Conservation (phyloP, 768 basidiomycete species). For the Lactarius evosmus region DNA sequence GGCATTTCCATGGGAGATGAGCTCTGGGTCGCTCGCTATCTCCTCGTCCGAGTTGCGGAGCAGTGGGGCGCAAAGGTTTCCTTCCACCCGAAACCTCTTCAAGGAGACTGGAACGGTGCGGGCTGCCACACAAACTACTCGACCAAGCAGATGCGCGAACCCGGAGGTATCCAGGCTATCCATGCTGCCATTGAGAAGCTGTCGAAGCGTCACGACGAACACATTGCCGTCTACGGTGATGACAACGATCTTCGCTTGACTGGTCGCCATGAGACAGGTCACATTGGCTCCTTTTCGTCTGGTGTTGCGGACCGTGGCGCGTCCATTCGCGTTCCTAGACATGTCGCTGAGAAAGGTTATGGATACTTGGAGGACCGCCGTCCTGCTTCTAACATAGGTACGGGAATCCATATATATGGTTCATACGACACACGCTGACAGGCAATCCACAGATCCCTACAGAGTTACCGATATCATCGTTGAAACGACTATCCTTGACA, state of each 20-base stretch:
- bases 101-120: conserved; percentile 99
- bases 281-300: conserved; percentile 86
- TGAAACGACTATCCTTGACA: conserved; percentile 78
- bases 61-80: conserved; percentile 98
- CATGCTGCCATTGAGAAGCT: conserved; percentile 94
- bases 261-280: conserved; percentile 96
- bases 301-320: conserved; percentile 98
- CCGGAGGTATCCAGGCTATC: conserved; percentile 89
- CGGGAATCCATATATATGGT: conserved; percentile 31
- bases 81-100: conserved; percentile 98
- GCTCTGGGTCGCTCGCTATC: conserved; percentile 98
- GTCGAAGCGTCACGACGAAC: conserved; percentile 84
- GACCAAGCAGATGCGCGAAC: conserved; percentile 91
- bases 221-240: conserved; percentile 97
- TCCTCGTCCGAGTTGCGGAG: conserved; percentile 93
- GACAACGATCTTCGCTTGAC: conserved; percentile 97
- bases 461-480: conserved; percentile 87
- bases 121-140: conserved; percentile 99
- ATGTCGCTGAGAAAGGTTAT: conserved; percentile 87
- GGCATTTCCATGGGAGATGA: conserved; percentile 99
- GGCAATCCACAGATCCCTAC: conserved; percentile 70
- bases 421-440: conserved; percentile 7
- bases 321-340: conserved; percentile 92
- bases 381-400: conserved; percentile 97
- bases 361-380: conserved; percentile 97